Evolutionary conservation across 2,329 filamentous ascomycete genomes (phyloP).

Genomic region (Claviceps sorghi): DNA sequence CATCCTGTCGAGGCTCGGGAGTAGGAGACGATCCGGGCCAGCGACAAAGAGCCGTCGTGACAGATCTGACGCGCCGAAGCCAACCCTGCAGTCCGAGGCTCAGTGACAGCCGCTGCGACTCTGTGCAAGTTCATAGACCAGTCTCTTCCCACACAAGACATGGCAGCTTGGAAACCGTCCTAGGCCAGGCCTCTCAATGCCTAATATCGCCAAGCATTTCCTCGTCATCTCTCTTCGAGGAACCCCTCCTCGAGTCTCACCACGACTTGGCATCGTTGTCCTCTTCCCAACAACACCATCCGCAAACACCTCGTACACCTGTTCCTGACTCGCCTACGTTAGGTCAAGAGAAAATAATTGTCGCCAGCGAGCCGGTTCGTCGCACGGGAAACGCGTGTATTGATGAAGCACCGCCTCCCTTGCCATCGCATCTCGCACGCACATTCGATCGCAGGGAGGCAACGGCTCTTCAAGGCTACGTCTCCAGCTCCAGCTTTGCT

Average conservation of each 20-base stretch:
- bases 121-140: not conserved
- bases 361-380: not conserved
- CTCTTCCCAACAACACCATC: not conserved
- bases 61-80: not conserved
- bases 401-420: not conserved
- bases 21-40: not conserved
- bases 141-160: not conserved
- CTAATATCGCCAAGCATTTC: not conserved
- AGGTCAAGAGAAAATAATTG: not conserved
- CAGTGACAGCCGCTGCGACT: not conserved
- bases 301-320: not conserved
- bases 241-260: not conserved
- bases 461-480: not conserved
- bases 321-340: constrained; percentile 4
- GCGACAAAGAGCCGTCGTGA: not conserved
- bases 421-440: not conserved
- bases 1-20: not conserved
- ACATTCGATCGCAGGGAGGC: too few species aligned
- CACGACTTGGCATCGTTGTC: not conserved
- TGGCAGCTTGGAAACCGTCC: constrained; percentile 1
- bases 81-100: not conserved
- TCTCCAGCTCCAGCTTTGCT: constrained; percentile 9
- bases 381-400: not conserved
- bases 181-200: not conserved
- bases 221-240: not conserved